A percentile compares a stretch with the other conserved stretches of the same genome.
These are phyloP conservation scores for Geranium brycei DNA, from an alignment of 345 rosid genomes.

Conservation along the genomic window DNA sequence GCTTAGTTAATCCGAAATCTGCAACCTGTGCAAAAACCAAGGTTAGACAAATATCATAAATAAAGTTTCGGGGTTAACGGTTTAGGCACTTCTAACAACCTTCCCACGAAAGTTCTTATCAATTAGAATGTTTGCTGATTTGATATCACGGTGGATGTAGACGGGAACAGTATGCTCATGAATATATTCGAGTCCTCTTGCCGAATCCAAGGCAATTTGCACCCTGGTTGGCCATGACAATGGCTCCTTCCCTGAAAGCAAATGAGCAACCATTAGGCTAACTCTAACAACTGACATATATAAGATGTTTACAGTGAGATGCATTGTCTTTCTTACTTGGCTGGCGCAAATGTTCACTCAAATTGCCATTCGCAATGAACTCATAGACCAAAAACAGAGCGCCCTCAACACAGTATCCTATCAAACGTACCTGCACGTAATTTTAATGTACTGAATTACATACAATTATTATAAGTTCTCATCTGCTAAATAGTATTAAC, in stretches of 20 bases:
- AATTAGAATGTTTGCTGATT: conserved; percentile 79
- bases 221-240: conserved; percentile 63
- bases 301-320: not conserved
- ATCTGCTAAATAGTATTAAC: no score
- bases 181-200: conserved; percentile 88
- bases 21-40: conserved; percentile 43
- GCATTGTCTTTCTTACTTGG: conserved; percentile 29
- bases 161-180: conserved; percentile 88
- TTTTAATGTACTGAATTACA: not conserved
- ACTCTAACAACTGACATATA: not conserved
- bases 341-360: conserved; percentile 69
- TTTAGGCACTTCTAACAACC: conserved; percentile 23
- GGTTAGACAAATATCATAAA: conserved; percentile 3
- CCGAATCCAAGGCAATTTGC: conserved; percentile 86
- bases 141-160: conserved; percentile 78
- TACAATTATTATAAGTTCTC: not conserved
- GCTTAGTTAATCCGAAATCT: conserved; percentile 80
- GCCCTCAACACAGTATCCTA: conserved; percentile 82
- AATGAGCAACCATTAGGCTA: conserved; percentile 5
- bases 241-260: conserved; percentile 50
- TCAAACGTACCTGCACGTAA: conserved; percentile 49
- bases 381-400: conserved; percentile 80
- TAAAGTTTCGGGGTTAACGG: conserved; percentile 1
- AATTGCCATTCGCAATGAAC: conserved; percentile 72
- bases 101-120: conserved; percentile 64